A percentile compares a stretch with the other conserved stretches of the same genome.
These are phyloP conservation scores for Leucosporidium yakuticum DNA, from an alignment of 768 basidiomycete species.

Conservation along the genomic window DNA sequence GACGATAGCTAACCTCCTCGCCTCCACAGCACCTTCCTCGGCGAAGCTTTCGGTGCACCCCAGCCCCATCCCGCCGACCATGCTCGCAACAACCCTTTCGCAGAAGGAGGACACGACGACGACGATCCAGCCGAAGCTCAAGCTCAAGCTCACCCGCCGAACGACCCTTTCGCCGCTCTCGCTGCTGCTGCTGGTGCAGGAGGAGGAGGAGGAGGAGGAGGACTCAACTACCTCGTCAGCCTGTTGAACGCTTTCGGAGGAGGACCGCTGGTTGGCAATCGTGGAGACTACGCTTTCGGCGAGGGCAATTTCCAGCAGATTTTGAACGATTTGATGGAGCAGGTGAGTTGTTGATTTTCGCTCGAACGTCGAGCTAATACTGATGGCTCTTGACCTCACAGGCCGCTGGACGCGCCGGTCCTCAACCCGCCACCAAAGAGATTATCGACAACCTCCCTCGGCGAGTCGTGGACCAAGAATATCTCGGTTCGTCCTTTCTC, in stretches of 20 bases:
- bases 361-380: not conserved
- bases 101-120: conserved; percentile 22
- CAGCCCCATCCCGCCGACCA: conserved; percentile 26
- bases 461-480: conserved; percentile 33
- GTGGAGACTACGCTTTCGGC: conserved; percentile 25
- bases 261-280: conserved; percentile 6
- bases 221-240: conserved; percentile 11
- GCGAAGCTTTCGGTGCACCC: conserved; percentile 24
- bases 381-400: not conserved
- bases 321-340: conserved; percentile 81
- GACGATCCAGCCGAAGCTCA: not conserved
- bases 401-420: conserved; percentile 51
- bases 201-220: not conserved
- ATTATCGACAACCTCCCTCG: conserved; percentile 59
- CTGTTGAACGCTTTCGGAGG: conserved; percentile 15
- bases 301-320: conserved; percentile 54
- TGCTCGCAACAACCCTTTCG: conserved; percentile 32
- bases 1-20: no score
- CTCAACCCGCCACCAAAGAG: conserved; percentile 78
- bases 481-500: conserved; percentile 16
- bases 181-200: no score
- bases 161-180: not conserved
- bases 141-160: not conserved
- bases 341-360: conserved; percentile 51
- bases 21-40: conserved; percentile 16